Base-by-base conservation (phyloP, 345 rosid species). In the Dipteronia sinensis region DNA sequence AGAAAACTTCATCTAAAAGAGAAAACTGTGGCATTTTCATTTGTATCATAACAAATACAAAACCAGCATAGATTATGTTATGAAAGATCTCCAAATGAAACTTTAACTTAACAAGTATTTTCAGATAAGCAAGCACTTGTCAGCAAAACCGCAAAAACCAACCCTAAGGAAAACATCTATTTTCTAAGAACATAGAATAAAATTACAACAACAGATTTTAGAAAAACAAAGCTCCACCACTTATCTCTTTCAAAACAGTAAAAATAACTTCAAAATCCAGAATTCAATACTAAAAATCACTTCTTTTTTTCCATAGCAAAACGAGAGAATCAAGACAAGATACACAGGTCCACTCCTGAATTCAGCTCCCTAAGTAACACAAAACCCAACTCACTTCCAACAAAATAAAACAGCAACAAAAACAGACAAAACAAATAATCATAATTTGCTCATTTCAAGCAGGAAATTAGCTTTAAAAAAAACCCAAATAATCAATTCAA, bases 381-480 rank as follows among this genome's bases (percentile, higher is more conserved):
- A 20, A 59, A 23, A 1, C 2, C 15, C 49, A 46, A 9, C 49
- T 46, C 49, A 10, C 49, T 46, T 10, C 15, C 12, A 46, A 46
- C 10, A 46, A 46, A 46, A 46, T 9, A 46, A 46, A 46, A 10
- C 13, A 2, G 49, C 49, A 46, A 46, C 49, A 46, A 46, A 46
- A 15, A 44, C 49, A 46, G 49, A 46, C 15, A 42, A 11, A 11
- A 22, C 42, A 73, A 22, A 58, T 2, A 44, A 16, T 58, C 71
- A 6, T 19, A n/a, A 29, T 51, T 49, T 75, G 71, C 49, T 31
- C 47, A 75, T 74, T 47, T 66, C 67, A 75, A 75, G 64, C 72
- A 65, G 49, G 46, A 44, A 46, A 44, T 59, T 29, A 62, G 34
- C 10, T 23, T 6, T 0, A 75, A 63, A 51, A 11, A 15, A 1